These are phyloP conservation scores for Asparagopsis taxiformis DNA, from an alignment of 31 red algal species.

Conservation along the genomic window DNA sequence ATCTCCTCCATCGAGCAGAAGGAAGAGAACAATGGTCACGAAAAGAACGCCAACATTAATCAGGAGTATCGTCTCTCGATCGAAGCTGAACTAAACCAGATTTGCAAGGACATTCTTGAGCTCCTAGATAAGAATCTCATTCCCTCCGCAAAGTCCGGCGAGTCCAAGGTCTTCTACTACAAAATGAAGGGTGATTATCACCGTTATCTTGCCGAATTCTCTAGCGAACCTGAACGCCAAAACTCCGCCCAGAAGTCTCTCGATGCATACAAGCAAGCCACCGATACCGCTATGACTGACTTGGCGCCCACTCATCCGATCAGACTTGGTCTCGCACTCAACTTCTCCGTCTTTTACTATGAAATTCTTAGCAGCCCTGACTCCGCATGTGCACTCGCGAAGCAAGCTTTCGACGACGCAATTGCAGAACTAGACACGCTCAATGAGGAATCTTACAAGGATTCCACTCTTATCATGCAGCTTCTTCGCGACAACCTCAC, in stretches of 20 bases:
- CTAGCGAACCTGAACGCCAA: constrained; percentile 71
- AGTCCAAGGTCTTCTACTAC: constrained; percentile 98
- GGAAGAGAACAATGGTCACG: constrained; percentile 94
- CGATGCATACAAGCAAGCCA: constrained; percentile 96
- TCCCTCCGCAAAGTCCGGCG: constrained; percentile 87
- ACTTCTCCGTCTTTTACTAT: constrained; percentile 99
- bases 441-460: constrained; percentile 98
- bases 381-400: constrained; percentile 92
- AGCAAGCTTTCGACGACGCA: constrained; percentile 99
- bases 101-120: constrained; percentile 95
- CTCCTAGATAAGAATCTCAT: constrained; percentile 94
- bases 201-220: constrained; percentile 98
- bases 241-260: constrained; percentile 82
- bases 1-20: constrained; percentile 99
- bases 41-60: constrained; percentile 85
- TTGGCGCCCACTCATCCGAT: constrained; percentile 98
- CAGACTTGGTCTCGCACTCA: constrained; percentile 97
- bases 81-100: constrained; percentile 88
- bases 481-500: constrained; percentile 99
- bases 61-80: constrained; percentile 92
- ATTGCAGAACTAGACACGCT: constrained; percentile 98
- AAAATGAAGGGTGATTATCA: constrained; percentile 99
- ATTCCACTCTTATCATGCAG: constrained; percentile 99
- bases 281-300: constrained; percentile 87
- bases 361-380: constrained; percentile 98